Evolutionary conservation across 257 asterid species (phyloP), one percentile per base, ranked within the genome.

Genomic region (Fraxinus quadrangulata): DNA sequence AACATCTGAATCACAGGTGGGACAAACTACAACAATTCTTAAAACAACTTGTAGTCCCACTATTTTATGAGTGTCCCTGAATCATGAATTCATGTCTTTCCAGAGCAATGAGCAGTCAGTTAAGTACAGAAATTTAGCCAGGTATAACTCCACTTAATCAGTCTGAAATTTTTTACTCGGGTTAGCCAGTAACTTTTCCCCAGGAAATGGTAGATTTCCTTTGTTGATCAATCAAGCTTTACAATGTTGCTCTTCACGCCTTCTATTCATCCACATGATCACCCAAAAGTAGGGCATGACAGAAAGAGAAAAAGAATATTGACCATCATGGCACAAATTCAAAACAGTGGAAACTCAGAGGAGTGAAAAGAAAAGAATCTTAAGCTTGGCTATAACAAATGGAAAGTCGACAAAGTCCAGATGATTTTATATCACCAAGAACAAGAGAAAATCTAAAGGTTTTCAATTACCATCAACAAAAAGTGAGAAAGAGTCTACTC

Each of bases 171-270:
- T 0, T 37, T 5, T 39, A 12, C 45, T 39, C 2, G 13, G 54
- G 74, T 65, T 65, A 24, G 3, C 28, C 67, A 59, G 21, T 21
- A 37, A 76, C 51, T 2, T 10, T 63, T 56, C 63, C 36, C 28
- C 19, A 24, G 13, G 78, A 75, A 23, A 10, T 21, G 61, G 42
- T 24, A n/a, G 24, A 9, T 49, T 26, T 10, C 49, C 30, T 63
- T 71, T 39, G 45, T 24, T 93, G 96, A 19, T 28, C 39, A 34
- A 34, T 34, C 39, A 34, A 34, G 39, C 7, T 34, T 34, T 34
- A 34, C 24, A 9, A 5, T n/a, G 26, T 70, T 56, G 14, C 28
- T 47, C 24, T 16, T 30, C 67, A 19, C 6, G 17, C 13, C 42
- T 51, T 54, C 56, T 31, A 70, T 31, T 17, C 33, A 33, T 56